Conservation (phyloP, 2,329 filamentous ascomycete genomes). For the Cryphonectria nitschkei region DNA sequence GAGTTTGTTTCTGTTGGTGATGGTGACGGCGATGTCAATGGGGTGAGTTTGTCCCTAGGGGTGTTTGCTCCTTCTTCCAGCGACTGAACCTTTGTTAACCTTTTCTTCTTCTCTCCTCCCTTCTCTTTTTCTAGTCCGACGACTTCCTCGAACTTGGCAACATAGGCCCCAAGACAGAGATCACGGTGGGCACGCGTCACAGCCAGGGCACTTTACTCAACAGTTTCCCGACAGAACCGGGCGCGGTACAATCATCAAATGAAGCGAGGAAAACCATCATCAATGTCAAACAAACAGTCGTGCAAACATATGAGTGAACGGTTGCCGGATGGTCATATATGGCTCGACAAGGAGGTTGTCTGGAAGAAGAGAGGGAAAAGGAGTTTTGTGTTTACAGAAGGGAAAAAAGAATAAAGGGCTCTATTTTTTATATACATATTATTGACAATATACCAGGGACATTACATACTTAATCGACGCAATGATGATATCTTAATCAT, state of each 20-base stretch:
- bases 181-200: constrained; percentile 15
- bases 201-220: constrained; percentile 12
- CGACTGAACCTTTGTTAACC: background rate
- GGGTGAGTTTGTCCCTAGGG: background rate
- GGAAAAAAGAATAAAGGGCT: background rate
- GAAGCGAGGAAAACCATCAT: constrained; percentile 4
- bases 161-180: constrained; percentile 17
- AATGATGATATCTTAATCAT: background rate
- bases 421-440: too few species aligned
- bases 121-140: constrained; percentile 18
- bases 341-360: background rate
- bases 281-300: constrained; percentile 3
- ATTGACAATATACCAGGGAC: background rate
- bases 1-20: constrained; percentile 29
- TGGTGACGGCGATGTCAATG: constrained; percentile 11
- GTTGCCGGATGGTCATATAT: background rate
- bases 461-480: background rate
- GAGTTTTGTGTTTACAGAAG: background rate
- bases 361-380: background rate
- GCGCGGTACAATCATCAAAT: background rate
- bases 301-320: background rate
- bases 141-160: constrained; percentile 28
- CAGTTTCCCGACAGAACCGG: background rate
- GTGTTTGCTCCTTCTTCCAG: too few species aligned
- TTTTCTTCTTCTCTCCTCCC: background rate